A percentile compares a stretch with the other conserved stretches of the same genome.
Conservation (phyloP, 352 stramenopile species). For the Phytopythium helicoides region DNA sequence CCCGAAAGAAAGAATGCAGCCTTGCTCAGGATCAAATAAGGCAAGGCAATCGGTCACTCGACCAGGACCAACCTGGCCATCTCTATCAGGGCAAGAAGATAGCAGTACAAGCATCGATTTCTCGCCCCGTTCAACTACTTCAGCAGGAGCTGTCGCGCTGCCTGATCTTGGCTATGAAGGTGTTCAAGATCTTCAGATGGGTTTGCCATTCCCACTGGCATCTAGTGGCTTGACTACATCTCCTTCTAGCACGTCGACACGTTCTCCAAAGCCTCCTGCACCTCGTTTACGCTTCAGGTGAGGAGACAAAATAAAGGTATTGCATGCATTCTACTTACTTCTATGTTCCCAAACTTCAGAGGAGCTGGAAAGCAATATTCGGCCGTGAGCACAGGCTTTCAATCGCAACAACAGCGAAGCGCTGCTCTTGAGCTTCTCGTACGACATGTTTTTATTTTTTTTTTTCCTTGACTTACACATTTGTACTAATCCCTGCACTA, state of each 20-base stretch:
- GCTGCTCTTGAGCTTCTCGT: constrained; percentile 47
- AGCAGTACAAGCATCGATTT: neutral
- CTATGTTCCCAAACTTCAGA: constrained; percentile 12
- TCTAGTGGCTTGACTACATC: neutral
- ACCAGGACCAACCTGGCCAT: neutral
- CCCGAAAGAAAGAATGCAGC: no score
- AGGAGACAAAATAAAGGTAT: neutral
- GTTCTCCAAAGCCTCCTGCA: constrained; percentile 44
- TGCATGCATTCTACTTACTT: no score
- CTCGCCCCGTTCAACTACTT: neutral
- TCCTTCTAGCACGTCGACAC: constrained; percentile 5
- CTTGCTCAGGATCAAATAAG: no score
- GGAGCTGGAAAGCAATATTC: constrained; percentile 60
- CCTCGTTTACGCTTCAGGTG: constrained; percentile 48
- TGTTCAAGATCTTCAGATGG: neutral
- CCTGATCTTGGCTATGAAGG: neutral
- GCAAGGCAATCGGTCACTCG: neutral
- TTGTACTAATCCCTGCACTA: neutral
- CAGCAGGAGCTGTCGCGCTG: neutral
- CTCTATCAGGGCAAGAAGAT: neutral
- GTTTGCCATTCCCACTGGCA: neutral
- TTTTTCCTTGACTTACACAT: constrained; percentile 7
- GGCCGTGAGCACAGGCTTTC: constrained; percentile 30
- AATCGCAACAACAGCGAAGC: constrained; percentile 5
- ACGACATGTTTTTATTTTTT: neutral